phyloP scores from a whole-genome alignment of 495 filamentous ascomycete genomes.

The Penicillium paradoxum region DNA sequence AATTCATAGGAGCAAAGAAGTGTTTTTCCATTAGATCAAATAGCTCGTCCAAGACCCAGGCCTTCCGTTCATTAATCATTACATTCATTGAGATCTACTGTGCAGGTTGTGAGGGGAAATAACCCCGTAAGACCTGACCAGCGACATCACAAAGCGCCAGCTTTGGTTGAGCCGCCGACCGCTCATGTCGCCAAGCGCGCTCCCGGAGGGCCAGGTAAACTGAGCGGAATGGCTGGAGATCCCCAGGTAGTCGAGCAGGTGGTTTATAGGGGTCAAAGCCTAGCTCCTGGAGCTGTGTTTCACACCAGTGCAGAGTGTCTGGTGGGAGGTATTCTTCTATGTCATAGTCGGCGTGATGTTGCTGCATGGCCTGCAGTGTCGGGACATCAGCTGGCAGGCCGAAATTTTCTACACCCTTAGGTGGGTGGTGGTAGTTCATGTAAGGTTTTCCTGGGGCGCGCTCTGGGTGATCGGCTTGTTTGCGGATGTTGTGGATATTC shows the following conservation, averaged over 20 bases:
- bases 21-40: no score
- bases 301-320: slow-evolving; percentile 4
- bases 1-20: no score
- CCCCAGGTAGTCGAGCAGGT: slow-evolving; percentile 1
- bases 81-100: neutral
- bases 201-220: slow-evolving; percentile 4
- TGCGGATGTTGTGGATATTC: slow-evolving; percentile 16
- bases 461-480: slow-evolving; percentile 13
- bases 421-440: slow-evolving; percentile 15
- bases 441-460: slow-evolving; percentile 15
- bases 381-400: slow-evolving; percentile 6
- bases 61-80: slow-evolving; percentile 1
- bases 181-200: slow-evolving; percentile 3
- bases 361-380: slow-evolving; percentile 4
- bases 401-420: slow-evolving; percentile 10
- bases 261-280: slow-evolving; percentile 4
- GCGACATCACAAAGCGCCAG: neutral
- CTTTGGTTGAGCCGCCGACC: neutral
- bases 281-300: slow-evolving; percentile 1
- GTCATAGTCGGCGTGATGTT: neutral
- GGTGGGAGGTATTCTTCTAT: slow-evolving; percentile 1
- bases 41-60: neutral
- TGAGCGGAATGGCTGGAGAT: slow-evolving; percentile 5
- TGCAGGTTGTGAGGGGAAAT: slow-evolving; percentile 1
- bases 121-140: neutral